Base-by-base conservation (phyloP, 2,329 filamentous ascomycete species). In the Botrytis fragariae region DNA sequence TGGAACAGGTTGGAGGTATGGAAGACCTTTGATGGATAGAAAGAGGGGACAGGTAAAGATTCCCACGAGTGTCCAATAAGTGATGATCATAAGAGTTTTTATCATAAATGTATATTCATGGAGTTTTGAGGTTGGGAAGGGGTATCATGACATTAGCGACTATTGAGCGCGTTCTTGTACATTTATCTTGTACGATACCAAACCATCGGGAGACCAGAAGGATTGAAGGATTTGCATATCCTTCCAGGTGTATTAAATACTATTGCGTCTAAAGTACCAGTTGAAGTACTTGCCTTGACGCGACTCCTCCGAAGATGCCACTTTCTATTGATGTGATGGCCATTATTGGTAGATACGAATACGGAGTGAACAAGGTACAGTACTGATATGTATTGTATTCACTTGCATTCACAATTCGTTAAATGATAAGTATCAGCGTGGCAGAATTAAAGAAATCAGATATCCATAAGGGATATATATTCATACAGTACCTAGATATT, bases 41-140 rank as follows among this genome's bases (percentile, higher is more conserved):
- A 88, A 86, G 82, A 87, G 86, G 77, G 90, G 88, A n/a, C 79
- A 87, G 80, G 82, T 91, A 83, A 92, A 92, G 86, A 92, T 92
- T 79, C 90, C 90, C 35, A 91, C 87, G 51, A 87, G 84, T 71
- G 88, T 91, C 72, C 75, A 73, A 60, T 79, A 72, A 29, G 51
- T 57, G 51, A 79, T 69, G 57, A 74, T 72, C 65, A 72, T 14
- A 65, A 44, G 14, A 48, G 25, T 32, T 72, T 61, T 54, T 22
- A 69, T 72, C 44, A 32, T 68, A 72, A 60, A 60, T 68, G 51
- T 61, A 69, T 37, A 45, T 68, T 35, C 61, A 67, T 72, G 71
- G 71, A 73, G 71, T 73, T 73, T 63, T 62, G 22, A 63, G 68
- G 44, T 51, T 44, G 16, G 60, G 39, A 60, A 44, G 62, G 22